Base-by-base conservation (phyloP, 2,329 filamentous ascomycete species). In the Madurella mycetomatis region DNA sequence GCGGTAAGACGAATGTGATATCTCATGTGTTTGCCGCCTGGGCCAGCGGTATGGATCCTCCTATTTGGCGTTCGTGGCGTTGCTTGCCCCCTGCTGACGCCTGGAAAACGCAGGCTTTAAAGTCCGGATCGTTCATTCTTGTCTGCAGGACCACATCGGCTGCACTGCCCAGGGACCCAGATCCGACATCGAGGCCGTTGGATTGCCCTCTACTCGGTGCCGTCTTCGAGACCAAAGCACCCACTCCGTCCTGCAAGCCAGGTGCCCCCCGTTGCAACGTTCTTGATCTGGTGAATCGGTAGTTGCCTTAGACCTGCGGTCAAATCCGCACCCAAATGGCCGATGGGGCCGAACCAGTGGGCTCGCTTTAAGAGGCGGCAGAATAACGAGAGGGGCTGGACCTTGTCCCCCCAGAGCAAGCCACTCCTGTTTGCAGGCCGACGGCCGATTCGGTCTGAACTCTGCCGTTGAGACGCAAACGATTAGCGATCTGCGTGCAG, bases 401-500 rank as follows among this genome's bases (percentile, higher is more conserved):
- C 16, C 17, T 42, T 44, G 18, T 11, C 42, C 42, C 12, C 19
- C 17, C 16, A 37, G 4, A 37, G 34, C 34, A 37, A 15, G 34
- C 34, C 11, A 9, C 4, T 37, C 34, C 34, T 49, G 47, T 47
- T 55, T 51, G 53, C 47, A 47, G 11, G 5, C 8, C 34, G 11
- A 37, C 13, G 11, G 4, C 34, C 13, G 4, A 11, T 37, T 15
- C 13, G 34, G 18, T 30, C 34, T 31, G 17, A 18, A 3, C 17
- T 18, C 34, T 11, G 17, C 4, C 18, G 5, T 4, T 16, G 19
- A 31, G 41, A 41, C 11, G 39, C 18, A 46, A 31, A 47, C 40
- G 47, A 56, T 56, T 56, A 50, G 54, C 8, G 34, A 50, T 13
- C 54, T 49, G 40, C 47, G 47, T 47, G 46, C 49, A 17, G 17